A percentile compares a stretch with the other conserved stretches of the same genome.
These are phyloP conservation scores for Cajanus cajan DNA, from an alignment of 306 rosid species.

Conservation along the genomic window DNA sequence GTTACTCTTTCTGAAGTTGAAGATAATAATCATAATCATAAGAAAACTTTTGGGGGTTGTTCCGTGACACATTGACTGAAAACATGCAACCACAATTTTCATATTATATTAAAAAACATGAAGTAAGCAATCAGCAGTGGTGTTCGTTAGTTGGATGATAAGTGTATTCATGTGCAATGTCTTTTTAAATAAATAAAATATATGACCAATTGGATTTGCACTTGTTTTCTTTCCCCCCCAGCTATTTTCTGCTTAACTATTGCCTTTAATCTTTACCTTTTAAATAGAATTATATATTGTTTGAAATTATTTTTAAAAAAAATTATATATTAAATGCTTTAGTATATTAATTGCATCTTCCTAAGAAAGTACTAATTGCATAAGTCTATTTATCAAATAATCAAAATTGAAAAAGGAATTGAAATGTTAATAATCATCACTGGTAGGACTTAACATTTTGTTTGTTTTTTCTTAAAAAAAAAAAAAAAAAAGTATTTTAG, in stretches of 20 bases:
- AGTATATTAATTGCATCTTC: not conserved
- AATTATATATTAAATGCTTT: not conserved
- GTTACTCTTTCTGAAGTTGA: not conserved
- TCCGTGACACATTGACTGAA: slow-evolving; percentile 5
- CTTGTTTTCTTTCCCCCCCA: not conserved
- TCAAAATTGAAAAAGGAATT: not conserved
- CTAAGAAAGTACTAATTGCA: too few relatives aligned
- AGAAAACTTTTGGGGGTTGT: not conserved
- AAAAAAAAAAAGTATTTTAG: not conserved
- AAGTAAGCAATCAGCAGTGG: not conserved
- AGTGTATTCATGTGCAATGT: slow-evolving; percentile 31
- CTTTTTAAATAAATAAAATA: not conserved
- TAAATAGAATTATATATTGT: too few relatives aligned
- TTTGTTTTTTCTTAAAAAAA: too few relatives aligned
- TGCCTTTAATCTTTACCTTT: not conserved
- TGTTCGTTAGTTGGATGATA: slow-evolving; percentile 1
- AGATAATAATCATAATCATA: not conserved
- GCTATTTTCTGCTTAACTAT: not conserved
- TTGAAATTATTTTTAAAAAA: not conserved
- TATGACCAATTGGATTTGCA: not conserved
- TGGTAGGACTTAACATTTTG: too few relatives aligned
- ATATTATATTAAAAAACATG: not conserved
- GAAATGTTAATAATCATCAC: too few relatives aligned
- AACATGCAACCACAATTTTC: not conserved
- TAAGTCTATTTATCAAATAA: not conserved